Conservation (phyloP, 2,329 filamentous ascomycete species). For the Didymella pomorum region DNA sequence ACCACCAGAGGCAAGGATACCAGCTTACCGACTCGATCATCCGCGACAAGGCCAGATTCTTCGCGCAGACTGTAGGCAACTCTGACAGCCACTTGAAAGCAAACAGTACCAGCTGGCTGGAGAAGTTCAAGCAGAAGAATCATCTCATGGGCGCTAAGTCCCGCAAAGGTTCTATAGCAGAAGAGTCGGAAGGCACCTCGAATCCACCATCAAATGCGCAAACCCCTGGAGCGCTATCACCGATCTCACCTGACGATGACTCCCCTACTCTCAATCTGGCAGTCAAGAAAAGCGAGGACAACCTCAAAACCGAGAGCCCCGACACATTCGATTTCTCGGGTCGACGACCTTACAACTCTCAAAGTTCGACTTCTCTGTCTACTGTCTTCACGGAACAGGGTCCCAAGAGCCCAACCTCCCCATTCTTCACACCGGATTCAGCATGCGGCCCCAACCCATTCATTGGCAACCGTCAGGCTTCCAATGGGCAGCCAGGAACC, state of each 20-base stretch:
- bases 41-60: constrained; percentile 82
- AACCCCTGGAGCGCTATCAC: constrained; percentile 73
- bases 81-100: constrained; percentile 75
- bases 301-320: constrained; percentile 65
- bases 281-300: constrained; percentile 73
- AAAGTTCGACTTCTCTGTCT: constrained; percentile 70
- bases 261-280: constrained; percentile 70
- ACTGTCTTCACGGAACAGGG: constrained; percentile 73
- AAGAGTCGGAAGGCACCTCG: constrained; percentile 72
- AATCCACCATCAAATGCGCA: constrained; percentile 65
- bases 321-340: constrained; percentile 67
- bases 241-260: constrained; percentile 73
- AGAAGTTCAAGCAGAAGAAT: constrained; percentile 95
- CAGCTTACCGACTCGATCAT: constrained; percentile 82
- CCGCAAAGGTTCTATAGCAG: constrained; percentile 64
- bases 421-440: constrained; percentile 80
- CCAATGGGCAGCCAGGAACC: constrained; percentile 56
- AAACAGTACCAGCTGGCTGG: constrained; percentile 81
- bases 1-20: constrained; percentile 78
- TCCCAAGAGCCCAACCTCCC: constrained; percentile 76
- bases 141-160: constrained; percentile 64
- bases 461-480: constrained; percentile 59
- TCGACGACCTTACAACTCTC: constrained; percentile 71
- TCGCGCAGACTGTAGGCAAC: constrained; percentile 75
- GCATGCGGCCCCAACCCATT: constrained; percentile 70